Conservation (phyloP, 805 yeast genomes). For the Kuraishia cidri region DNA sequence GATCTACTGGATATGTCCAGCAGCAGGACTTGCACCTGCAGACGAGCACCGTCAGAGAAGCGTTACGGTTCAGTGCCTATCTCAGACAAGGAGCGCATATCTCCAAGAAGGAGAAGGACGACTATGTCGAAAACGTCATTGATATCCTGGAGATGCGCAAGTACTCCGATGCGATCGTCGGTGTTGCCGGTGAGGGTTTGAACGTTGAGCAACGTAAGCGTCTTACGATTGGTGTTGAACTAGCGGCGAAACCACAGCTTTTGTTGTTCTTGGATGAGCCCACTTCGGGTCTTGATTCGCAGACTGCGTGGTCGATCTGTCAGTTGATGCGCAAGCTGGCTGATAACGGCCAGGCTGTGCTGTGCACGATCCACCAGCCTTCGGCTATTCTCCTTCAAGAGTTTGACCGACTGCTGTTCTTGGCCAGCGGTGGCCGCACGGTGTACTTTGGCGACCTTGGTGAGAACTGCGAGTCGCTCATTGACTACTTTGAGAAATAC, state of each 20-base stretch:
- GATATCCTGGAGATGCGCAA: constrained; percentile 37
- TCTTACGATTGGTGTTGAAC: constrained; percentile 46
- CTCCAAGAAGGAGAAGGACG: constrained; percentile 33
- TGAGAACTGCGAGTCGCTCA: constrained; percentile 40
- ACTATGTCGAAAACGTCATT: constrained; percentile 43
- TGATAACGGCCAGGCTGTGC: constrained; percentile 43
- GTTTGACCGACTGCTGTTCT: constrained; percentile 66
- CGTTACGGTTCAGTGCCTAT: constrained; percentile 40
- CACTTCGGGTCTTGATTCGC: constrained; percentile 51
- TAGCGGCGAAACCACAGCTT: constrained; percentile 45
- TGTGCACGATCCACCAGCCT: constrained; percentile 80
- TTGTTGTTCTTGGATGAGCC: constrained; percentile 52
- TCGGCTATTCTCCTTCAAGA: constrained; percentile 71
- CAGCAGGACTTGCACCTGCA: constrained; percentile 49
- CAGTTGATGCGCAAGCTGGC: constrained; percentile 43
- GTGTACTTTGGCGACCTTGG: constrained; percentile 75
- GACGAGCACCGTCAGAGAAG: constrained; percentile 44
- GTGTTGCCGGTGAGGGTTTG: constrained; percentile 39
- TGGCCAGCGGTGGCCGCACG: constrained; percentile 64
- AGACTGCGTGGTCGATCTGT: constrained; percentile 52
- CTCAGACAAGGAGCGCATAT: constrained; percentile 33
- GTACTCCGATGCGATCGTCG: constrained; percentile 50
- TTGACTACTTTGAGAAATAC: constrained; percentile 54
- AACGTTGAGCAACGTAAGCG: constrained; percentile 48
- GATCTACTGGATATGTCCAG: constrained; percentile 51